A percentile compares a stretch with the other conserved stretches of the same genome.
These are phyloP conservation scores for Margaritispora aquatica DNA, from an alignment of 495 filamentous ascomycete genomes.

Conservation along the genomic window DNA sequence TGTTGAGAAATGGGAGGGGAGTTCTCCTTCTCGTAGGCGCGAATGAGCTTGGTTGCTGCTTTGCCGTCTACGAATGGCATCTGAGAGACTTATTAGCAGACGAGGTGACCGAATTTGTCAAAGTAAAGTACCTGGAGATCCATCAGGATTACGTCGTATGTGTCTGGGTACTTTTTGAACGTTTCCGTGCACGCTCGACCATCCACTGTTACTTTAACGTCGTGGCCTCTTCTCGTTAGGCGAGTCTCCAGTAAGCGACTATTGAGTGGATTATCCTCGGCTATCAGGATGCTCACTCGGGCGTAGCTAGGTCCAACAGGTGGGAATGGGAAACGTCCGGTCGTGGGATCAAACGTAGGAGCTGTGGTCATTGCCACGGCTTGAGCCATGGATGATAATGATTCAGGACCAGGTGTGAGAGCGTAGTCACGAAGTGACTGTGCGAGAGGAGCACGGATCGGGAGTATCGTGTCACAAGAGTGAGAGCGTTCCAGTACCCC, in stretches of 20 bases:
- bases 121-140: conserved; percentile 60
- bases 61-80: conserved; percentile 93
- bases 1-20: conserved; percentile 25
- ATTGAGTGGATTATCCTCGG: conserved; percentile 90
- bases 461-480: not conserved
- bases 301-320: not conserved
- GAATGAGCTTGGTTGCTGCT: conserved; percentile 71
- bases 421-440: not conserved
- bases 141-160: conserved; percentile 83
- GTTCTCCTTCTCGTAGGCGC: conserved; percentile 53
- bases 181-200: conserved; percentile 73
- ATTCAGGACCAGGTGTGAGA: not conserved
- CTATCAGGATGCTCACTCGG: conserved; percentile 56
- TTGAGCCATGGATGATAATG: not conserved
- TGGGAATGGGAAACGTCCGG: not conserved
- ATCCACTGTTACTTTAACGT: conserved; percentile 65
- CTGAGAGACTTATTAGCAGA: no score
- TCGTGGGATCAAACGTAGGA: not conserved
- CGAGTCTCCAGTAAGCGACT: conserved; percentile 78
- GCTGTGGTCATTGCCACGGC: not conserved
- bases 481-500: not conserved
- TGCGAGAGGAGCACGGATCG: not conserved
- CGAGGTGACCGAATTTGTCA: conserved; percentile 46
- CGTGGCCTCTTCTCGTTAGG: conserved; percentile 69
- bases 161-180: conserved; percentile 49